Base-by-base conservation (phyloP, 768 basidiomycete genomes). In the Russula lepida region DNA sequence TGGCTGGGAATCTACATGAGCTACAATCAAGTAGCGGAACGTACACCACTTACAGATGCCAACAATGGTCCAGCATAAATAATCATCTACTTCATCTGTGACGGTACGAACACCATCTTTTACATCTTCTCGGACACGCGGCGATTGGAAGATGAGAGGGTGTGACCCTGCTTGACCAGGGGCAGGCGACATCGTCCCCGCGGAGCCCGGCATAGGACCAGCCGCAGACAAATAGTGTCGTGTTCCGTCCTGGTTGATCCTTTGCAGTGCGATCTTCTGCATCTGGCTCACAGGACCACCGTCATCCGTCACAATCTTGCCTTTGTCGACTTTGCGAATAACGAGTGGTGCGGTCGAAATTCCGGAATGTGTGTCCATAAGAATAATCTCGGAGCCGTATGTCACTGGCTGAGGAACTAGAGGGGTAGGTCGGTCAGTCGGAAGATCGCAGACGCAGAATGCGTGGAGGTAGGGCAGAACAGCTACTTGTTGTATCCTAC, bases 201-300 rank as follows among this genome's bases (percentile, higher is more conserved):
- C 81, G n/a, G 86, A 82, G 11, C 88, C 88, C 55, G 88, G 84
- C 62, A 88, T 78, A 17, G 92, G 91, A 9, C 92, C 89, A 4
- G 92, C 90, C 28, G 93, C 93, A 48, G 89, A 90, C 54, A 97
- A 74, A 71, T 94, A 97, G 74, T 89, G 89, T 69, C 92, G 79
- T 41, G 88, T 82, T 41, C 90, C 92, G 74, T 86, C 90, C 61
- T 82, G 77, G 68, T 90, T 88, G 56, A 90, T 83, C 57, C 90
- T 80, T 69, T 93, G 88, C 46, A 98, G 76, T 2, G 93, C 94
- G 63, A 98, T 89, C 76, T 95, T 92, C 75, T 98, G 94, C 85
- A 98, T 92, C 72, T 95, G 93, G 69, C 91, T 93, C 64, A 98
- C 89, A 44, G 92, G 94, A 6, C 92, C 90, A 21, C 89, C 89